These are phyloP conservation scores for Candida insectalens DNA, from an alignment of 805 yeast genomes.

Conservation along the genomic window DNA sequence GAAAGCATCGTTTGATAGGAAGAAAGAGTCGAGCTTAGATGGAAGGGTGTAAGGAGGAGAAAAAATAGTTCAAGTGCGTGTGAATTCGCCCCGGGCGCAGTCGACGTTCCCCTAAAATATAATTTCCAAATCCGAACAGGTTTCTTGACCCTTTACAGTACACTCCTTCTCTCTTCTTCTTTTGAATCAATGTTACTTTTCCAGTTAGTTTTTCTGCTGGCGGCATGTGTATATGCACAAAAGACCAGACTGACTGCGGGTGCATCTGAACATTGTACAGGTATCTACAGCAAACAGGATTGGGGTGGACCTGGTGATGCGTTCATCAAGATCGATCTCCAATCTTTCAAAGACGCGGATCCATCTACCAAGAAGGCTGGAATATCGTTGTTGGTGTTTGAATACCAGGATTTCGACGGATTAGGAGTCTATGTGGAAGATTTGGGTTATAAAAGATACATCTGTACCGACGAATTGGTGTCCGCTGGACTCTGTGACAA, in stretches of 20 bases:
- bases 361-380: slow-evolving; percentile 30
- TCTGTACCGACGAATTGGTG: slow-evolving; percentile 72
- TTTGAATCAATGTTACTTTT: not conserved
- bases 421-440: slow-evolving; percentile 47
- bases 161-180: not conserved
- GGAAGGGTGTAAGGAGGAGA: too few species aligned
- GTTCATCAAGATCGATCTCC: slow-evolving; percentile 39
- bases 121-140: too few species aligned
- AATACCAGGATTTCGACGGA: slow-evolving; percentile 64
- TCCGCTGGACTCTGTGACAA: slow-evolving; percentile 42
- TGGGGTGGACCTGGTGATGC: slow-evolving; percentile 79
- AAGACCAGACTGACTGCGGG: slow-evolving; percentile 38
- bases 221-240: slow-evolving; percentile 23
- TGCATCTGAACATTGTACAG: slow-evolving; percentile 69
- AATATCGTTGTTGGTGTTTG: slow-evolving; percentile 69
- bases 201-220: not conserved
- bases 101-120: too few species aligned
- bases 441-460: slow-evolving; percentile 39
- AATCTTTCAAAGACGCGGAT: slow-evolving; percentile 19
- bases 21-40: too few species aligned
- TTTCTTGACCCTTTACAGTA: too few species aligned
- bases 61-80: too few species aligned
- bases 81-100: too few species aligned
- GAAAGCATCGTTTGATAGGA: slow-evolving; percentile 3
- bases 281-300: slow-evolving; percentile 79